Evolutionary conservation across 2,329 filamentous ascomycete species (phyloP).

Genomic region (Leptographium galeiforme): DNA sequence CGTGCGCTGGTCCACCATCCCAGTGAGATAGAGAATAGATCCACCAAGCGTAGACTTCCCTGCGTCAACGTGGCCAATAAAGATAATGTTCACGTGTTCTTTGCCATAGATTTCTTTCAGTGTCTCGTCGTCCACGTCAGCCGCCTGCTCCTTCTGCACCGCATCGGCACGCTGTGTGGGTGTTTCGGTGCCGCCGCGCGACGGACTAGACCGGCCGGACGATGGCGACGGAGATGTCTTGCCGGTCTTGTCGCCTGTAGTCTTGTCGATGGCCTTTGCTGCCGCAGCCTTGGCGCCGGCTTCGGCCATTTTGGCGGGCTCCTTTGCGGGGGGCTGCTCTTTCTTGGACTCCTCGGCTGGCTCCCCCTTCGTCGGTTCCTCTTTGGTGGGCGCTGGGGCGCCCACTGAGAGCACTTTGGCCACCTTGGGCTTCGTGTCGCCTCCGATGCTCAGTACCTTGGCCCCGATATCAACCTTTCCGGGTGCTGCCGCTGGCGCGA

Average conservation of each 20-base stretch:
- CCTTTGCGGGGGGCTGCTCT: conserved; percentile 19
- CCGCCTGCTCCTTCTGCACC: conserved; percentile 69
- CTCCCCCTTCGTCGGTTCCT: conserved; percentile 29
- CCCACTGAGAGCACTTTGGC: conserved; percentile 67
- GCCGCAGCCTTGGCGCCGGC: conserved; percentile 18
- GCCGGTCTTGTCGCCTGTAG: conserved; percentile 67
- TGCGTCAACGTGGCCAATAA: conserved; percentile 91
- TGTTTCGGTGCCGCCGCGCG: conserved; percentile 37
- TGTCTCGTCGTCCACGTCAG: conserved; percentile 57
- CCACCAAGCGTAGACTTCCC: conserved; percentile 95
- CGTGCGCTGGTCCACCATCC: conserved; percentile 98
- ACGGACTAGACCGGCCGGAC: conserved; percentile 73
- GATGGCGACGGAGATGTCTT: conserved; percentile 70
- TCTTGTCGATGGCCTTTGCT: conserved; percentile 59
- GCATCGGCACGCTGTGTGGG: conserved; percentile 60
- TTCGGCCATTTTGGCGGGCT: conserved; percentile 17
- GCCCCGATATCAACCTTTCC: conserved; percentile 41
- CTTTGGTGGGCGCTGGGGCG: conserved; percentile 30
- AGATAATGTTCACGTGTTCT: conserved; percentile 86
- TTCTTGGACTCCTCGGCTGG: conserved; percentile 28
- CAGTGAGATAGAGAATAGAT: conserved; percentile 81
- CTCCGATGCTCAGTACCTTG: conserved; percentile 52
- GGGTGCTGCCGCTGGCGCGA: conserved; percentile 28
- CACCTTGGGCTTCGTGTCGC: conserved; percentile 35
- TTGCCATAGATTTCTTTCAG: conserved; percentile 95